Evolutionary conservation across 2,329 filamentous ascomycete species (phyloP), one percentile per base, ranked within the genome.

Genomic region (Xylaria sp.): DNA sequence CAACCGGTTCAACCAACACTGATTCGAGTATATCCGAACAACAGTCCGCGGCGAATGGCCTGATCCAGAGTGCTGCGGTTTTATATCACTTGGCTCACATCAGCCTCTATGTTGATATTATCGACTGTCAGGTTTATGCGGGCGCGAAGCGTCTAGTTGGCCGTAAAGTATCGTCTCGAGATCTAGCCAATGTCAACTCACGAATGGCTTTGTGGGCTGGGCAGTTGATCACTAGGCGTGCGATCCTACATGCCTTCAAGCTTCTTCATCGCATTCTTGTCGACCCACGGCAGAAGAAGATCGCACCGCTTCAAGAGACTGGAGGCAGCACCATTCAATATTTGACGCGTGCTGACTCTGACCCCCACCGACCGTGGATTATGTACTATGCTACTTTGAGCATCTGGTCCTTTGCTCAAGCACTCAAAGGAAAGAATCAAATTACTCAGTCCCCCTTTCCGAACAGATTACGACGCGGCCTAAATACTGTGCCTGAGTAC

Each of bases 41-140:
- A 65, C 85, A 89, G 60, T 85, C 89, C 54, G 75, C 74, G 8
- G 73, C 79, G 1, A 85, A 81, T 54, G 81, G 83, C 0, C 87
- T 92, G 31, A 92, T 93, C 64, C 90, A 95, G 71, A 91, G 89
- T 53, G 87, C 91, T 8, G 90, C 89, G 1, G 89, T 95, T 7
- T 82, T 97, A 3, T 93, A 96, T 71, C 92, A 94, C 65, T 80
- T 97, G 15, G 92, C 92, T 0, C 92, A 96, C 69, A 93, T 97
- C 84, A 91, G 90, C 37, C 89, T 95, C 72, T 91, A 96, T 72
- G 90, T 93, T 40, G 91, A 96, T 70, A 91, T 97, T 41, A 87
- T 95, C 23, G 92, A 96, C 74, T 93, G 91, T 71, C 92, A 96
- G 74, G 92, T 96, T 44, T 96, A 92, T 73, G 91, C 92, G 0